These are phyloP conservation scores for Truncatella angustata DNA, from an alignment of 2,329 filamentous ascomycete species.

Conservation along the genomic window DNA sequence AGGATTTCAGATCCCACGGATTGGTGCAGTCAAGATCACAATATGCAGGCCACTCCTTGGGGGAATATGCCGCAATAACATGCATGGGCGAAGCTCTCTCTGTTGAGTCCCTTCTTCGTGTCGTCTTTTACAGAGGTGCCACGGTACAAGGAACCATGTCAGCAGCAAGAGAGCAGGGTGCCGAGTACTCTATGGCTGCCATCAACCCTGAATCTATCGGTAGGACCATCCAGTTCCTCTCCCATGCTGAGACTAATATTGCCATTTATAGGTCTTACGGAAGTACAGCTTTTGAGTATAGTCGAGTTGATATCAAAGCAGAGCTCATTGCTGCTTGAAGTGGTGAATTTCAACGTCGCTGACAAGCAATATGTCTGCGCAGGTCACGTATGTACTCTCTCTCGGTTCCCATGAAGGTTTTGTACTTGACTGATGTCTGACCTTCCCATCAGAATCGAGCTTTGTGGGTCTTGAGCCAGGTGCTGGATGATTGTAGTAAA, in stretches of 20 bases:
- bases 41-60: conserved; percentile 95
- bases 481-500: no score
- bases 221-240: no score
- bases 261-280: no score
- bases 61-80: conserved; percentile 95
- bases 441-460: not conserved
- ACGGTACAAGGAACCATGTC: no score
- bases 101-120: conserved; percentile 87
- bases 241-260: no score
- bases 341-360: conserved; percentile 56
- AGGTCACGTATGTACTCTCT: conserved; percentile 65
- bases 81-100: conserved; percentile 99
- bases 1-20: conserved; percentile 97
- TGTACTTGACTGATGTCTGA: no score
- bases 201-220: conserved; percentile 98
- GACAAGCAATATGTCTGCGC: conserved; percentile 74
- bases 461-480: not conserved
- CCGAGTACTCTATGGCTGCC: conserved; percentile 98
- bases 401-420: no score
- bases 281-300: no score
- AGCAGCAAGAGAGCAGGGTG: no score
- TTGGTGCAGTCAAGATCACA: conserved; percentile 93
- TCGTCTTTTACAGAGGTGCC: no score
- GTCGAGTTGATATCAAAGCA: no score
- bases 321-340: conserved; percentile 60